Base-by-base conservation (phyloP, 2,329 filamentous ascomycete species). In the Cordyceps cateniannulata region DNA sequence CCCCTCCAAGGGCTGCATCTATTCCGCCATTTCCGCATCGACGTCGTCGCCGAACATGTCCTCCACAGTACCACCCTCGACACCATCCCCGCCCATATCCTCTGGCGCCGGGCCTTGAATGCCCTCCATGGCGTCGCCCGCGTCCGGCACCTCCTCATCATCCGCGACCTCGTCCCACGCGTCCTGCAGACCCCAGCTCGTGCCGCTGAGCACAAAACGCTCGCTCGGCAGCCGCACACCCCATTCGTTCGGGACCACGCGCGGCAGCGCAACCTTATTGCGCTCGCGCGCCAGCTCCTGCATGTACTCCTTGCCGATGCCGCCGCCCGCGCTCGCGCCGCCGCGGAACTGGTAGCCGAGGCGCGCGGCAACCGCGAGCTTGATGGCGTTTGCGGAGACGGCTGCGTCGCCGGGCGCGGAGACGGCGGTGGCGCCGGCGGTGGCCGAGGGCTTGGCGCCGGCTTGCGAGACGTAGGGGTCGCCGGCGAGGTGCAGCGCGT, bases 261-360 rank as follows among this genome's bases (percentile, higher is more conserved):
- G 80, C 22, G 86, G 86, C 64, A 92, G 73, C 1, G 81, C 82
- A 29, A 88, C 78, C 67, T 83, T 84, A 74, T 92, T 92, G 64
- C 86, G 77, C 69, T 89, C 85, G 64, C 81, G 79, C 14, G 89
- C 90, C n/a, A 91, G 77, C 70, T 92, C 88, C 61, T 87, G 76
- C 77, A 93, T 80, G 72, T 89, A 92, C 65, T 93, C 90, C 70
- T 93, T 93, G 71, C 79, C 83, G 55, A 84, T 76, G 9, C 82
- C 83, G 38, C 81, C 76, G 9, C 76, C 79, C 20, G 78, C 78
- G 57, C 77, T 77, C 10, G 32, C 32, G 69, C 81, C 78, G 63
- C 82, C 75, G 63, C 82, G 77, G 74, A 91, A 92, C 70, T 90
- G 86, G 70, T 86, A 88, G 32, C 85, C 82, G 48, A 90, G 78